A percentile compares a stretch with the other conserved stretches of the same genome.
These are phyloP conservation scores for Pseudogymnoascus sp. DNA, from an alignment of 2,329 filamentous ascomycete genomes.

Conservation along the genomic window DNA sequence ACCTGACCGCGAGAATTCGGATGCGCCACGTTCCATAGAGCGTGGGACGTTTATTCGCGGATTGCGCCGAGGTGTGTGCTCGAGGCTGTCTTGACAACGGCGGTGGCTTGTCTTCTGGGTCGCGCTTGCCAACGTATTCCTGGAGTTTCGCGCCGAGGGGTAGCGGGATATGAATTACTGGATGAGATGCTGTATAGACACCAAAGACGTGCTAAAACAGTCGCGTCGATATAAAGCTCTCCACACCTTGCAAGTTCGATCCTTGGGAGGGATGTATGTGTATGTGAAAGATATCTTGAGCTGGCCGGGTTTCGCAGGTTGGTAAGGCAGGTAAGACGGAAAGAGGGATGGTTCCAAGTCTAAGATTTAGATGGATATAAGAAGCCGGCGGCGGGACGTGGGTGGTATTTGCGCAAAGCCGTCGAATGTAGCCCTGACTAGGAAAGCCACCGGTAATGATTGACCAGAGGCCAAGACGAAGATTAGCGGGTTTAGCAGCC, in stretches of 20 bases:
- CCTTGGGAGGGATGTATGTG: neutral
- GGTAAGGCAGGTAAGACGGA: neutral
- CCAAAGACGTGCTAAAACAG: constrained; percentile 28
- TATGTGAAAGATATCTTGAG: neutral
- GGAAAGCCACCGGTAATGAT: constrained; percentile 1
- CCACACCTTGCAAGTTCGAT: neutral
- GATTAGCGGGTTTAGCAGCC: constrained; percentile 5
- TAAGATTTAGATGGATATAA: neutral
- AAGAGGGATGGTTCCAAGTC: neutral
- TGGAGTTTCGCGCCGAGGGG: neutral
- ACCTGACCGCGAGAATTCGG: constrained; percentile 83
- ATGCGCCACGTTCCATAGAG: constrained; percentile 53
- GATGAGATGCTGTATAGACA: constrained; percentile 22
- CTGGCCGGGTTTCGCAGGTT: neutral
- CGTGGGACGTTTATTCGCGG: constrained; percentile 24
- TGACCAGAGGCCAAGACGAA: constrained; percentile 1
- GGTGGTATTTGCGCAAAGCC: constrained; percentile 2
- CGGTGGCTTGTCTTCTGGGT: constrained; percentile 9
- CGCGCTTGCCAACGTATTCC: constrained; percentile 8
- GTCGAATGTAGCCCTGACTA: neutral
- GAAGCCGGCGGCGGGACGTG: neutral
- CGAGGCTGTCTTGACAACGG: constrained; percentile 21
- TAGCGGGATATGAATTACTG: constrained; percentile 9
- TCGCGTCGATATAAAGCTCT: neutral
- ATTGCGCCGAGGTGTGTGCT: constrained; percentile 25